These are phyloP conservation scores for Plantago coronopus DNA, from an alignment of 305 asterid genomes.

Conservation along the genomic window DNA sequence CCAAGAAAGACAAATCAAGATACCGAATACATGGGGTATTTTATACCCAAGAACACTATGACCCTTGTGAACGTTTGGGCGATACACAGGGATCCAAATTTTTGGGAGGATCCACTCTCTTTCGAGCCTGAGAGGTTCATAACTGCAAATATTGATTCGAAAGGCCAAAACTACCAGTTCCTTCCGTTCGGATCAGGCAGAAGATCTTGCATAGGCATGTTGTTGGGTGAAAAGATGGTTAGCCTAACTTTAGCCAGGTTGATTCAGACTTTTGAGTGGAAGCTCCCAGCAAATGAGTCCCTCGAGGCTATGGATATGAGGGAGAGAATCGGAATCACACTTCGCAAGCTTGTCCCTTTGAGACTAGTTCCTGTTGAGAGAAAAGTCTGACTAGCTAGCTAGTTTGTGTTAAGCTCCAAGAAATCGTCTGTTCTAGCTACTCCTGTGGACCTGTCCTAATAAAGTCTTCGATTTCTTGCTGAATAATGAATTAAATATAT, in stretches of 20 bases:
- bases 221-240: constrained; percentile 21
- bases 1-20: too few species aligned
- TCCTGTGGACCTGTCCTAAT: too few species aligned
- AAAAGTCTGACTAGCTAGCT: too few species aligned
- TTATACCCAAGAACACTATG: too few species aligned
- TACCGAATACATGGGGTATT: too few species aligned
- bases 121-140: constrained; percentile 39
- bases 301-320: constrained; percentile 25
- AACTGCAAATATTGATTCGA: constrained; percentile 22
- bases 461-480: too few species aligned
- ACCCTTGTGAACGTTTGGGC: too few species aligned
- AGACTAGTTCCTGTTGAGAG: constrained; percentile 20
- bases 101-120: constrained; percentile 23
- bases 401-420: too few species aligned
- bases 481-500: too few species aligned
- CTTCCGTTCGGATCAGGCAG: constrained; percentile 32
- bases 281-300: constrained; percentile 13
- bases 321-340: constrained; percentile 19
- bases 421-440: too few species aligned
- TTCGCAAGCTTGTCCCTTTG: constrained; percentile 27
- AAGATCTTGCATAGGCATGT: constrained; percentile 28
- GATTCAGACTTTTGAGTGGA: constrained; percentile 26
- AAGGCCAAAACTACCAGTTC: constrained; percentile 31
- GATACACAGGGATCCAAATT: too few species aligned
- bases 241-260: constrained; percentile 22